Conservation (phyloP, 345 rosid genomes). For the Gossypium longicalyx region DNA sequence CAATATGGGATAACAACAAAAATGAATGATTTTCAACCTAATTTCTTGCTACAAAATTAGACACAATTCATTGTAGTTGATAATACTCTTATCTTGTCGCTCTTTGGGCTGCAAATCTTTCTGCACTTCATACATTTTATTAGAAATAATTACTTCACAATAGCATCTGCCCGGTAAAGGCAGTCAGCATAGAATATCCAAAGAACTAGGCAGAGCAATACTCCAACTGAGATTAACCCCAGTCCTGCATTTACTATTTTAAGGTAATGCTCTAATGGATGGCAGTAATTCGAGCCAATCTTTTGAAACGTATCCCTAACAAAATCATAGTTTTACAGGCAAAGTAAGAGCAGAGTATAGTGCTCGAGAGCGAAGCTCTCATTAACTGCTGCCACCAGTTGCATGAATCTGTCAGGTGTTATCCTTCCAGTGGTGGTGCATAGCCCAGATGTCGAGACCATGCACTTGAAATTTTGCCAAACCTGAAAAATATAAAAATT, state of each 20-base stretch:
- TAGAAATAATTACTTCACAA: constrained; percentile 42
- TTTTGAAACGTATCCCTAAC: constrained; percentile 72
- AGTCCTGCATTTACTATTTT: constrained; percentile 73
- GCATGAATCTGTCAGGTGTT: constrained; percentile 53
- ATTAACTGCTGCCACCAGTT: constrained; percentile 68
- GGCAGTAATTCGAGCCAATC: constrained; percentile 64
- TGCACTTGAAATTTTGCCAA: constrained; percentile 65
- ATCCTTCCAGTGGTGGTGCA: constrained; percentile 74
- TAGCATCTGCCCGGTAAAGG: constrained; percentile 95
- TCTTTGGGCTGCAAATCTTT: not conserved
- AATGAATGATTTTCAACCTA: not conserved
- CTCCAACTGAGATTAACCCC: constrained; percentile 77
- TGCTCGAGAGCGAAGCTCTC: constrained; percentile 81
- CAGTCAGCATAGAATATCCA: constrained; percentile 90
- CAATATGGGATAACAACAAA: not conserved
- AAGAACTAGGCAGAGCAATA: constrained; percentile 74
- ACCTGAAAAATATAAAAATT: constrained; percentile 39
- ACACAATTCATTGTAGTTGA: constrained; percentile 16
- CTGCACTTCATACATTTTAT: constrained; percentile 19
- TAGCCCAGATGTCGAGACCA: constrained; percentile 39
- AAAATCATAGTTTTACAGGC: constrained; percentile 80
- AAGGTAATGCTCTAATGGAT: constrained; percentile 65
- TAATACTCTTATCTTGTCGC: not conserved
- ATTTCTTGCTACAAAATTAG: constrained; percentile 21
- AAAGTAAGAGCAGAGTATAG: constrained; percentile 77